Conservation (phyloP, 257 asterid species). For the Mentha longifolia region DNA sequence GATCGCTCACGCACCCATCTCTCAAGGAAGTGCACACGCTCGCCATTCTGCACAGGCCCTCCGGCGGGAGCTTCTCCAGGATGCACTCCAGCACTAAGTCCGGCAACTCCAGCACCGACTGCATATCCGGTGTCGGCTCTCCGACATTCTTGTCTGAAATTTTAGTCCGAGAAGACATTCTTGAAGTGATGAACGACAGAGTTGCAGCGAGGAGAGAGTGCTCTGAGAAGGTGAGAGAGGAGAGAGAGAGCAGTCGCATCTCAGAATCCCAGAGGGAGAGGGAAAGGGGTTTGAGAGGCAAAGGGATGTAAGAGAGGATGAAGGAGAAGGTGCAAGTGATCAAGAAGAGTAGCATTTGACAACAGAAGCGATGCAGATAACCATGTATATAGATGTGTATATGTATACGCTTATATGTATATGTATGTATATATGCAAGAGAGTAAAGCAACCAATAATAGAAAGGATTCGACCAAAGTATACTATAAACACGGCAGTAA, state of each 20-base stretch:
- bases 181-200: slow-evolving; percentile 28
- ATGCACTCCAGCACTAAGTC: slow-evolving; percentile 80
- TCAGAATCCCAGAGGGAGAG: too few relatives aligned
- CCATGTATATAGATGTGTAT: slow-evolving; percentile 20
- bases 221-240: slow-evolving; percentile 33
- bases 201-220: slow-evolving; percentile 27
- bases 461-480: too few relatives aligned
- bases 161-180: slow-evolving; percentile 47
- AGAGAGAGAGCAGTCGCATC: slow-evolving; percentile 8
- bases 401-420: too few relatives aligned
- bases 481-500: too few relatives aligned
- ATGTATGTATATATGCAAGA: too few relatives aligned
- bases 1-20: slow-evolving; percentile 65
- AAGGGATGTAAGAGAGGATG: slow-evolving; percentile 55
- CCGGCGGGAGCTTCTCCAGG: slow-evolving; percentile 80
- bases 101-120: slow-evolving; percentile 69
- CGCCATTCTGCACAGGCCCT: slow-evolving; percentile 72
- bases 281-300: slow-evolving; percentile 44
- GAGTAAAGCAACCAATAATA: too few relatives aligned
- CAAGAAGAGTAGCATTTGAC: slow-evolving; percentile 63
- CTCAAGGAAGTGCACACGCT: slow-evolving; percentile 60
- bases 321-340: slow-evolving; percentile 62
- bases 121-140: slow-evolving; percentile 32
- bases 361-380: too few relatives aligned
- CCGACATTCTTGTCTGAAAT: slow-evolving; percentile 28